Evolutionary conservation across 495 filamentous ascomycete genomes (phyloP).

Genomic region (Aspergillus indologenus): DNA sequence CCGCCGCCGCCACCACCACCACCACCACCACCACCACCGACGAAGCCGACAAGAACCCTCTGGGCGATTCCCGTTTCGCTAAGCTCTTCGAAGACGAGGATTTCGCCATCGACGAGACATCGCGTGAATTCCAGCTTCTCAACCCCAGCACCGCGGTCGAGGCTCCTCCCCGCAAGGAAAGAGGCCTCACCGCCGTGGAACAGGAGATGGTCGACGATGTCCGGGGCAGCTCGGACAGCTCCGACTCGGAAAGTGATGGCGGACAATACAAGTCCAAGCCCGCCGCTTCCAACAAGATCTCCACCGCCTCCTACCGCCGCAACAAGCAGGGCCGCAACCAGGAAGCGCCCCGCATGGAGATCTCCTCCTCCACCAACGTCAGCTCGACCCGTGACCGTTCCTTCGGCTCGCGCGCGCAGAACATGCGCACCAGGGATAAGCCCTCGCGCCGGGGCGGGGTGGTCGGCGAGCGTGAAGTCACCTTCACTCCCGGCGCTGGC

Average conservation of each 20-base stretch:
- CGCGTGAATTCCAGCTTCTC: slow-evolving; percentile 76
- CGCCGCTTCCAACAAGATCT: slow-evolving; percentile 57
- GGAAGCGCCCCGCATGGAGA: slow-evolving; percentile 56
- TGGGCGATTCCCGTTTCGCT: slow-evolving; percentile 82
- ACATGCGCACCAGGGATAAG: slow-evolving; percentile 45
- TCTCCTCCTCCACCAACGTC: slow-evolving; percentile 50
- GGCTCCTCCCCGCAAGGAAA: slow-evolving; percentile 36
- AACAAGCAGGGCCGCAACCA: slow-evolving; percentile 49
- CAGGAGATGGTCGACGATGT: slow-evolving; percentile 56
- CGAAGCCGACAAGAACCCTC: slow-evolving; percentile 50
- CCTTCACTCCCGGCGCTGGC: slow-evolving; percentile 64
- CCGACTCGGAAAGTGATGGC: slow-evolving; percentile 39
- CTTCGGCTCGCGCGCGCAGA: slow-evolving; percentile 66
- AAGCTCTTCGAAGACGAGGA: slow-evolving; percentile 89
- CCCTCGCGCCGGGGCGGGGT: slow-evolving; percentile 52
- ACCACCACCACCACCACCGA: slow-evolving; percentile 20
- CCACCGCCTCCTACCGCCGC: slow-evolving; percentile 46
- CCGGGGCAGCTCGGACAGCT: slow-evolving; percentile 43
- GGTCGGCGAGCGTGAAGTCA: slow-evolving; percentile 80
- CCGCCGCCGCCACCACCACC: slow-evolving; percentile 15
- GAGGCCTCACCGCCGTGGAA: slow-evolving; percentile 66
- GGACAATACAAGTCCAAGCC: slow-evolving; percentile 24
- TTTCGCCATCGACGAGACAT: slow-evolving; percentile 88
- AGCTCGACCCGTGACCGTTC: slow-evolving; percentile 52
- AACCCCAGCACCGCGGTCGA: slow-evolving; percentile 72